These are phyloP conservation scores for Boletus reticulatus DNA, from an alignment of 768 basidiomycete species.

Conservation along the genomic window DNA sequence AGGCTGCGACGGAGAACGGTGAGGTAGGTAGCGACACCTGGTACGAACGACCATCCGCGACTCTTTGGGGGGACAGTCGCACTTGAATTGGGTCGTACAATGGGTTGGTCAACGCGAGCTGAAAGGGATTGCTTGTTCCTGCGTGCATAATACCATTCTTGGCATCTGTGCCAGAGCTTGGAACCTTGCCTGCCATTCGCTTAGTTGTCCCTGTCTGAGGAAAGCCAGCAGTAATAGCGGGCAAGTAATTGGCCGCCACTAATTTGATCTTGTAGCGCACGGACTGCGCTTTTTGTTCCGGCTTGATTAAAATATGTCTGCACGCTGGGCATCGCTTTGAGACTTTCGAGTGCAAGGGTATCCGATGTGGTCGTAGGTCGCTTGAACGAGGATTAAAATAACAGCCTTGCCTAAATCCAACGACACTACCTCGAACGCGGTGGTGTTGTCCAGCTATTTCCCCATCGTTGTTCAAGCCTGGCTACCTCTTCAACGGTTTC, in stretches of 20 bases:
- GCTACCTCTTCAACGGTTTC: slow-evolving; percentile 64
- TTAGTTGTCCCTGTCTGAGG: slow-evolving; percentile 50
- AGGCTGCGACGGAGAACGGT: slow-evolving; percentile 81
- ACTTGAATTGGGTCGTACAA: slow-evolving; percentile 95
- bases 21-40: slow-evolving; percentile 76
- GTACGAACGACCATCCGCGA: slow-evolving; percentile 48
- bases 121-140: slow-evolving; percentile 81
- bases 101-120: slow-evolving; percentile 90
- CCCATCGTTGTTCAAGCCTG: slow-evolving; percentile 77
- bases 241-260: slow-evolving; percentile 92
- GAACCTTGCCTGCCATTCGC: slow-evolving; percentile 37
- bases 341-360: slow-evolving; percentile 89
- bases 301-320: slow-evolving; percentile 96
- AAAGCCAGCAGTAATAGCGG: slow-evolving; percentile 72
- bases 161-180: slow-evolving; percentile 36
- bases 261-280: slow-evolving; percentile 97
- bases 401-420: not conserved
- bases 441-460: slow-evolving; percentile 72
- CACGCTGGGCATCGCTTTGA: slow-evolving; percentile 95
- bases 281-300: slow-evolving; percentile 94
- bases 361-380: slow-evolving; percentile 82
- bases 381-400: slow-evolving; percentile 37
- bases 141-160: slow-evolving; percentile 53
- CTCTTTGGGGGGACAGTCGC: slow-evolving; percentile 73
- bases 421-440: slow-evolving; percentile 54